These are phyloP conservation scores for Cerioporus squamosus DNA, from an alignment of 1,284 basidiomycete species.

Conservation along the genomic window DNA sequence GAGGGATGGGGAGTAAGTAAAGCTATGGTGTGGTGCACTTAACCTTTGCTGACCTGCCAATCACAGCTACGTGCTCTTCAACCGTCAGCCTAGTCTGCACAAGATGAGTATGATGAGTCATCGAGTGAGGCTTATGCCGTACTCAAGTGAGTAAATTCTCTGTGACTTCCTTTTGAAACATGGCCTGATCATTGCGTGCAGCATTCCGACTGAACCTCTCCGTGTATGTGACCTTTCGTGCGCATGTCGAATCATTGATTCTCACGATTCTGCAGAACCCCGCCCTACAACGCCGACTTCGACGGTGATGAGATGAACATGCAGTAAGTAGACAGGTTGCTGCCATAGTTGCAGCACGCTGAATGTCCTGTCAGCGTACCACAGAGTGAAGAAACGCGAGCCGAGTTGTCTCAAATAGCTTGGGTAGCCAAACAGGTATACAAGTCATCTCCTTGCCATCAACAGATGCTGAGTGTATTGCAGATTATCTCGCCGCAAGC, in stretches of 20 bases:
- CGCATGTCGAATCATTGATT: neutral
- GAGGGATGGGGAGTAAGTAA: constrained; percentile 93
- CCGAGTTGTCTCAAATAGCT: constrained; percentile 96
- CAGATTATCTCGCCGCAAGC: constrained; percentile 99
- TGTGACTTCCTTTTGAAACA: neutral
- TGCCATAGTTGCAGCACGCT: neutral
- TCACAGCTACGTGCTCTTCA: constrained; percentile 90
- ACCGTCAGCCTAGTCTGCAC: constrained; percentile 97
- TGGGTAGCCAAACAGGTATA: constrained; percentile 96
- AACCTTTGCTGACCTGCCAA: neutral
- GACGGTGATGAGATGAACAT: constrained; percentile 99
- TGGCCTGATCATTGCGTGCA: constrained; percentile 40
- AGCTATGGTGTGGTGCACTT: neutral
- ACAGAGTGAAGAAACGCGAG: constrained; percentile 98
- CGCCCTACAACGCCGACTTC: constrained; percentile 97
- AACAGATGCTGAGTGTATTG: constrained; percentile 7
- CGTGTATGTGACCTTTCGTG: constrained; percentile 67
- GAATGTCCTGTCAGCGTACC: constrained; percentile 69
- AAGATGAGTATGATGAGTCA: constrained; percentile 99
- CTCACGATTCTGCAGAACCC: constrained; percentile 54
- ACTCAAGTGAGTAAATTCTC: constrained; percentile 82
- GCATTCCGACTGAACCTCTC: constrained; percentile 97
- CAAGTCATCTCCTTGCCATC: neutral
- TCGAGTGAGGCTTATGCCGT: constrained; percentile 96
- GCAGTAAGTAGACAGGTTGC: constrained; percentile 69